Base-by-base conservation (phyloP, 805 yeast genomes). In the Pichia sporocuriosa region DNA sequence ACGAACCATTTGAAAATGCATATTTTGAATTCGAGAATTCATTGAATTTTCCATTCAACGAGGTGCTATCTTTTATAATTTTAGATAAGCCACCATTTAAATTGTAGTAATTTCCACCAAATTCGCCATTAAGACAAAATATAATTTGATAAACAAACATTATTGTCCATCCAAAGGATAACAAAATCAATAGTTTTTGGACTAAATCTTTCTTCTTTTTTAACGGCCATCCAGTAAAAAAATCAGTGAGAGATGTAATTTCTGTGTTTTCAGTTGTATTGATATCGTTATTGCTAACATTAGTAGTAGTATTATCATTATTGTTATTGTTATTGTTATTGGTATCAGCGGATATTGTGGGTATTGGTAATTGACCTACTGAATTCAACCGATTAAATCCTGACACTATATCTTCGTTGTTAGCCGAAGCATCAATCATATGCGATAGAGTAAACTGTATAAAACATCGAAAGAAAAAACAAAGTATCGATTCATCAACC, bases 131-230 rank as follows among this genome's bases (percentile, higher is more conserved):
- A 7, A 63, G 51, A 7, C 66, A 62, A 10, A 60, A 58, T 2
- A 63, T 22, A n/a, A 70, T 44, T 45, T 72, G 70, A 5, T 59
- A 46, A 3, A 66, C 47, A 11, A 67, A 48, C n/a, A 59, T 58
- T 2, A 54, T 19, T 0, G 42, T 6, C 39, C 65, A 60, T 35
- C 25, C 25, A 13, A 58, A 35, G 3, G 46, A 21, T 2, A 60
- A 16, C 1, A 60, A 42, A 12, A 58, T n/a, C 13, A 50, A 39
- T 5, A 67, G 44, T 10, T 62, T 53, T 22, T 27, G 29, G 4
- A 38, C 39, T 13, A 42, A 6, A 5, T 17, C 24, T 19, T 25
- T 35, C 22, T 28, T 35, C 13, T 38, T 11, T 4, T 9, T 12
- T 6, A 6, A 30, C 19, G 32, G 12, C 37, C 38, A 33, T 4